phyloP scores from a whole-genome alignment of 2,329 filamentous ascomycete species.

The Calonectria honghensis region DNA sequence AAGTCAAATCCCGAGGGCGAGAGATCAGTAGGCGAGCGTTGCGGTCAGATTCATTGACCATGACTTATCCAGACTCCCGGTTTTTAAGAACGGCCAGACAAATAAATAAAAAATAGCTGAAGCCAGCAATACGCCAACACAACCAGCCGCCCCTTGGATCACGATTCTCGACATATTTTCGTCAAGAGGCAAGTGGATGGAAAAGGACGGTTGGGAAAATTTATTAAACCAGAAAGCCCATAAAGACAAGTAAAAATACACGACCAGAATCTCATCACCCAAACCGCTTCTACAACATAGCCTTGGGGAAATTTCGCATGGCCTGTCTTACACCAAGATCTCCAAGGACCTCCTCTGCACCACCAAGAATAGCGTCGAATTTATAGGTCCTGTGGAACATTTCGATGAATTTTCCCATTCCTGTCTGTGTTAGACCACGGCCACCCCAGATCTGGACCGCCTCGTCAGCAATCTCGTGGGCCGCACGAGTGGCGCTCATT shows the following conservation, averaged over 20 bases:
- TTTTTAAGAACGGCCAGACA: background rate
- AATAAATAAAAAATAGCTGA: background rate
- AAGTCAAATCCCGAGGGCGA: slow-evolving; percentile 24
- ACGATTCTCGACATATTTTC: background rate
- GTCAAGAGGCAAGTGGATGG: background rate
- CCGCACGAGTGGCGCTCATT: slow-evolving; percentile 83
- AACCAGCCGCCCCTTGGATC: background rate
- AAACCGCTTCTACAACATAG: slow-evolving; percentile 77
- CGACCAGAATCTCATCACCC: background rate
- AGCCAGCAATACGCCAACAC: background rate
- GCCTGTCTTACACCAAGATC: slow-evolving; percentile 90
- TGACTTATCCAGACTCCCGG: slow-evolving; percentile 8
- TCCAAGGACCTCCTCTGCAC: slow-evolving; percentile 87
- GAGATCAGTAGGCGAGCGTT: slow-evolving; percentile 28
- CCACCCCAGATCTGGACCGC: slow-evolving; percentile 92
- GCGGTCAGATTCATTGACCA: slow-evolving; percentile 23
- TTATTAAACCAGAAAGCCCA: slow-evolving; percentile 19
- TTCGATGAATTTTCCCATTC: slow-evolving; percentile 89
- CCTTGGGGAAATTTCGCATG: slow-evolving; percentile 89
- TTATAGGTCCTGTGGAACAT: slow-evolving; percentile 91
- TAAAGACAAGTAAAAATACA: slow-evolving; percentile 39
- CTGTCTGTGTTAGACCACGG: slow-evolving; percentile 84
- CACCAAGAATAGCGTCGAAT: slow-evolving; percentile 86
- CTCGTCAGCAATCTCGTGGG: slow-evolving; percentile 89
- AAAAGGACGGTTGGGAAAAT: background rate